Evolutionary conservation across 805 yeast species (phyloP), one percentile per base, ranked within the genome.

Genomic region (Lipomyces starkeyi): DNA sequence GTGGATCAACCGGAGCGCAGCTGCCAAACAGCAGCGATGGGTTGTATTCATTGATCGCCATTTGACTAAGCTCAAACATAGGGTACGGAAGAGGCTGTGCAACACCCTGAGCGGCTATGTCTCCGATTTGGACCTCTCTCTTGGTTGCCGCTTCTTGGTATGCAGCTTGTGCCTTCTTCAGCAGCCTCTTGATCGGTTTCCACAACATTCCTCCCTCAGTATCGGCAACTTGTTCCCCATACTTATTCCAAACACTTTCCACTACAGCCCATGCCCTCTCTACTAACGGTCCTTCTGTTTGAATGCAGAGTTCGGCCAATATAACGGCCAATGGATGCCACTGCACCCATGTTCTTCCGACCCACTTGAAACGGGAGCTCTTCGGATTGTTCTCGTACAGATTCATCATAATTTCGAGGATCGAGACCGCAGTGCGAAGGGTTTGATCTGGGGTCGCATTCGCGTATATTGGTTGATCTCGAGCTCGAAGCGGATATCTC

Each of bases 1-100:
- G 53, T 47, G 53, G 53, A 47, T 47, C 53, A 47, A 47, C 53
- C 53, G 53, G 53, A 47, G 53, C 53, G 53, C 53, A 47, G 53
- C 53, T 47, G 53, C 53, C 7, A 47, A 47, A 47, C 53, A 47
- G 53, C 53, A 47, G 53, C 7, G 53, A 47, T 47, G 3, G 53
- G 53, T 47, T 47, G 53, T 47, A 47, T 47, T 47, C 53, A 47
- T 47, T 47, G 53, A 47, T 47, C 7, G 53, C 53, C 53, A 47
- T 47, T 47, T 47, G 53, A 47, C 53, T 47, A 47, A 47, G 53
- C 2, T 47, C 53, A 47, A 47, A 20, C 53, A 47, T 9, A 47
- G 53, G 53, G 53, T 47, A 2, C 1, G 53, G 53, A 47, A 47
- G 53, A 47, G 53, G 53, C 53, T 47, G 53, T 2, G 53, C 53